A percentile compares a stretch with the other conserved stretches of the same genome.
These are phyloP conservation scores for Colletotrichum sp. DNA, from an alignment of 2,329 filamentous ascomycete species.

Conservation along the genomic window DNA sequence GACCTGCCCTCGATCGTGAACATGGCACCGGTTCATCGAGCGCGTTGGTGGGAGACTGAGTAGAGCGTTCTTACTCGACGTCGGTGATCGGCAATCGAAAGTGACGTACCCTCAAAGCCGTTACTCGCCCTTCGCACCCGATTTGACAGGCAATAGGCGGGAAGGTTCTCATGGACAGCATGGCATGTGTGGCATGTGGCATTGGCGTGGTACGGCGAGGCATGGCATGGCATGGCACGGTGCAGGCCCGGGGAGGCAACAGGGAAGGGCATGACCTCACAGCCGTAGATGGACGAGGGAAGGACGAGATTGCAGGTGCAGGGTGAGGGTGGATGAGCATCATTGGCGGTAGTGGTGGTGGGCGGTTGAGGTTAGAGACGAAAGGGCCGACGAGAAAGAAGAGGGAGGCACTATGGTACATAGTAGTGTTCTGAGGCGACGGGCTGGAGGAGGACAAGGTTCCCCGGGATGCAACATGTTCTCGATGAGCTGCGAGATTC, in stretches of 20 bases:
- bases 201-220: neutral
- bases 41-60: neutral
- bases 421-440: neutral
- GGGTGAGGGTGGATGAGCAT: neutral
- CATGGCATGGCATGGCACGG: neutral
- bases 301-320: neutral
- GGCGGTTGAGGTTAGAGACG: neutral
- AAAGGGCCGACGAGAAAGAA: neutral
- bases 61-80: neutral
- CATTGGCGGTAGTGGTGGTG: neutral
- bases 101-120: neutral
- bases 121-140: neutral
- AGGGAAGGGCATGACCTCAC: neutral
- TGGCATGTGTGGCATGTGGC: neutral
- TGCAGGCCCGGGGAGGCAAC: neutral
- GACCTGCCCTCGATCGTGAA: neutral
- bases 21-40: neutral
- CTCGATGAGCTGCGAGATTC: neutral
- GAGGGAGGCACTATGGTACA: neutral
- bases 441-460: neutral
- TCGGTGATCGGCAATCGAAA: conserved; percentile 9
- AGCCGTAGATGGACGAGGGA: neutral
- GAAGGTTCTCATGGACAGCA: neutral
- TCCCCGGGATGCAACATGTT: neutral
- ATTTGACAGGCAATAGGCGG: neutral